Percentiles rank a stretch among this genome's conserved stretches.
Conservation (phyloP, 768 basidiomycete genomes). For the Chalciporus sphaerocephalus region DNA sequence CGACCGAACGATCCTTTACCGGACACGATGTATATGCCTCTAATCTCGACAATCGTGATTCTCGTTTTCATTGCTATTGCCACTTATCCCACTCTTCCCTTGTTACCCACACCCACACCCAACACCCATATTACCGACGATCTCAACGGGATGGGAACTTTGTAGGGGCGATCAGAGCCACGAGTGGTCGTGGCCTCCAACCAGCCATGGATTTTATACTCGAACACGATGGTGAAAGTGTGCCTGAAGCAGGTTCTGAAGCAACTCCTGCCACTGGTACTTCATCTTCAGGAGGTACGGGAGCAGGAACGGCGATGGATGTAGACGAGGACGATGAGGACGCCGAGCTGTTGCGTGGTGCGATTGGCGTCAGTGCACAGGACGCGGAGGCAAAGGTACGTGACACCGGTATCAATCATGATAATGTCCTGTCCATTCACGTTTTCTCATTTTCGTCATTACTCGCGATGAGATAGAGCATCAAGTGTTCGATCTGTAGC, state of each 20-base stretch:
- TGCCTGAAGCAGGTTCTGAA: conserved; percentile 58
- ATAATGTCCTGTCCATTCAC: background rate
- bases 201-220: conserved; percentile 88
- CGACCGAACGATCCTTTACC: no score
- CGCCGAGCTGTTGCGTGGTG: conserved; percentile 51
- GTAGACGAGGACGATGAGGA: conserved; percentile 72
- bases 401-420: no score
- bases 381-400: conserved; percentile 66
- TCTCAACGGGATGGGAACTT: no score
- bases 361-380: conserved; percentile 27
- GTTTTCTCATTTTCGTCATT: background rate
- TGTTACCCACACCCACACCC: no score
- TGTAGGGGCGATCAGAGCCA: conserved; percentile 90
- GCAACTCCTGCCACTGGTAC: conserved; percentile 11
- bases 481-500: conserved; percentile 79
- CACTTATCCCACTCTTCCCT: no score
- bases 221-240: conserved; percentile 68
- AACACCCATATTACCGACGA: no score
- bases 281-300: conserved; percentile 8
- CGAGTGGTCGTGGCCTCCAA: conserved; percentile 78
- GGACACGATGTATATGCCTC: no score
- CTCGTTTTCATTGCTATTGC: no score
- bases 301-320: conserved; percentile 41
- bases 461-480: conserved; percentile 47
- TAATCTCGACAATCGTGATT: no score